Percentiles rank a stretch among this genome's conserved stretches.
phyloP scores from a whole-genome alignment of 805 yeast genomes.

The Candida andamanensis region DNA sequence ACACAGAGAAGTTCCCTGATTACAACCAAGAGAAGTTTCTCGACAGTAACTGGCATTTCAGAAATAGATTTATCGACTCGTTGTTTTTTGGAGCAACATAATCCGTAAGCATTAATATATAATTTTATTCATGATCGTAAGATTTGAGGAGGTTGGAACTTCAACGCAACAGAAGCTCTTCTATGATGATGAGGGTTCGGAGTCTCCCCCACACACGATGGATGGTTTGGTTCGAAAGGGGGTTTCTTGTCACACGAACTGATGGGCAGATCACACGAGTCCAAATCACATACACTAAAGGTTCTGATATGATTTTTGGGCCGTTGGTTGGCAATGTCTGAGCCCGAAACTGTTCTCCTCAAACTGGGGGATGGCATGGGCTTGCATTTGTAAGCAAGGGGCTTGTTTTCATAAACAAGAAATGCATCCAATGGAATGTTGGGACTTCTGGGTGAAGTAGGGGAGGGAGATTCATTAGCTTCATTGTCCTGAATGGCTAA shows the following conservation, averaged over 20 bases:
- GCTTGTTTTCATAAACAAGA: constrained; percentile 11
- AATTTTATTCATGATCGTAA: not conserved
- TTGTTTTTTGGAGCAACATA: constrained; percentile 67
- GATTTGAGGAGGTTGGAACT: constrained; percentile 35
- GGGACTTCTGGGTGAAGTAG: not conserved
- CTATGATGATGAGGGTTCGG: constrained; percentile 38
- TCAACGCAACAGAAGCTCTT: constrained; percentile 43
- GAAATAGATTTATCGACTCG: constrained; percentile 66
- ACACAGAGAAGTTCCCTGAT: constrained; percentile 9
- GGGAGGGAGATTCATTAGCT: too few relatives aligned
- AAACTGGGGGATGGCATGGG: too few relatives aligned
- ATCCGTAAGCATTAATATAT: not conserved
- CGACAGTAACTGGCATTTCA: constrained; percentile 55
- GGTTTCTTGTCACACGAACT: too few relatives aligned
- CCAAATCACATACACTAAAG: too few relatives aligned
- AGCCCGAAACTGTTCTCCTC: too few relatives aligned
- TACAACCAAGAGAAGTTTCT: constrained; percentile 37
- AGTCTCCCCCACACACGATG: too few relatives aligned
- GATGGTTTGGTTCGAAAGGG: too few relatives aligned
- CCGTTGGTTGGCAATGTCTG: too few relatives aligned
- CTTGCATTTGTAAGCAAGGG: too few relatives aligned
- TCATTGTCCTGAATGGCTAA: too few relatives aligned
- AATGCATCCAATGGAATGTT: constrained; percentile 19
- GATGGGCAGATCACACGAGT: too few relatives aligned
- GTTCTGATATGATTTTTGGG: too few relatives aligned